phyloP scores from a whole-genome alignment of 2,329 filamentous ascomycete species.

The Fusarium domesticum region DNA sequence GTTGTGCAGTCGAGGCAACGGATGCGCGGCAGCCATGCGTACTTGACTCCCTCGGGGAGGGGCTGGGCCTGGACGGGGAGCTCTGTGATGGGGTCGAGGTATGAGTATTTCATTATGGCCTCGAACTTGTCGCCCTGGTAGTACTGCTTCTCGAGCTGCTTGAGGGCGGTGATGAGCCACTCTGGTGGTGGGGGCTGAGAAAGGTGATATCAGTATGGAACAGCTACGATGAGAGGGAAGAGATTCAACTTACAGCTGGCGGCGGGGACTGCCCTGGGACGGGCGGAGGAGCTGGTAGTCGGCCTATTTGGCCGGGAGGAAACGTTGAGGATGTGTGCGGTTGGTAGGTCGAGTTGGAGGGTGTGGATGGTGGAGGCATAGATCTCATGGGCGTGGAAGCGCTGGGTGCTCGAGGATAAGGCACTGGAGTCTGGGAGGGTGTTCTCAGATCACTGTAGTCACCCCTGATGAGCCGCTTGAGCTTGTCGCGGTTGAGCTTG shows the following conservation, averaged over 20 bases:
- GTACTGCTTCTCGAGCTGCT: slow-evolving; percentile 66
- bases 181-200: slow-evolving; percentile 75
- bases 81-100: slow-evolving; percentile 70
- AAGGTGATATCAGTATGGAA: slow-evolving; percentile 17
- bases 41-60: slow-evolving; percentile 63
- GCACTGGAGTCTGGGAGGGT: slow-evolving; percentile 36
- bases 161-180: slow-evolving; percentile 78
- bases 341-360: slow-evolving; percentile 38
- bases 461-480: slow-evolving; percentile 63
- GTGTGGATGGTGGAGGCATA: slow-evolving; percentile 40
- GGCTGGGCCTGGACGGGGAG: slow-evolving; percentile 57
- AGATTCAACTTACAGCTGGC: slow-evolving; percentile 55
- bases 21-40: slow-evolving; percentile 84
- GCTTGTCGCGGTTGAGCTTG: slow-evolving; percentile 67
- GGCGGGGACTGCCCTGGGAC: slow-evolving; percentile 54
- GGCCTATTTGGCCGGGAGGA: slow-evolving; percentile 58
- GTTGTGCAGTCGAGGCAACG: slow-evolving; percentile 89
- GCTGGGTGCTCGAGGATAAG: slow-evolving; percentile 33
- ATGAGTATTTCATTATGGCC: slow-evolving; percentile 84
- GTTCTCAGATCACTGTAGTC: slow-evolving; percentile 41
- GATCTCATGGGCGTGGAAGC: slow-evolving; percentile 31
- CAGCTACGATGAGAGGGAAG: slow-evolving; percentile 2
- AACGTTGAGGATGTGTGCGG: slow-evolving; percentile 35
- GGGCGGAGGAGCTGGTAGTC: slow-evolving; percentile 64
- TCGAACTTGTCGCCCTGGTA: slow-evolving; percentile 78